Percentiles rank a stretch among this genome's conserved stretches.
phyloP scores from a whole-genome alignment of 2,329 filamentous ascomycete genomes.

The Apiospora aurea region DNA sequence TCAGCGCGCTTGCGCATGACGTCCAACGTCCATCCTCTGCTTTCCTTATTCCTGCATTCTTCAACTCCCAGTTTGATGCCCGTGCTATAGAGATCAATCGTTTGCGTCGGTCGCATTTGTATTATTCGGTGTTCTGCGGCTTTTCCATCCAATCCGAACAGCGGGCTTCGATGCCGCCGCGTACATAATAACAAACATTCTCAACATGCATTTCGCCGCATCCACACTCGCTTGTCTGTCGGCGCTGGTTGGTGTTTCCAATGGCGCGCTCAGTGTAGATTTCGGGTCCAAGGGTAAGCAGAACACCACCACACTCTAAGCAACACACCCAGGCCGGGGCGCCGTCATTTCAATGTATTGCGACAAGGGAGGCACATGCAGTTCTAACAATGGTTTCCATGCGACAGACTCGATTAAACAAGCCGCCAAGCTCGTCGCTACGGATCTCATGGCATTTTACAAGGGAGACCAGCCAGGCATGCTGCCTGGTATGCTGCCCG shows the following conservation, averaged over 20 bases:
- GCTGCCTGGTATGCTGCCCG: conserved; percentile 58
- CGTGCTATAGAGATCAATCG: not conserved
- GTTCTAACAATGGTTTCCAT: conserved; percentile 1
- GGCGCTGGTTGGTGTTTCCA: conserved; percentile 6
- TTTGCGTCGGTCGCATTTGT: conserved; percentile 1
- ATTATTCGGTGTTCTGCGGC: not conserved
- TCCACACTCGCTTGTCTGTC: conserved; percentile 18
- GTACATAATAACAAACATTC: conserved; percentile 1
- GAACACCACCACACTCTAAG: not conserved
- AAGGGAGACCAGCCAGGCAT: conserved; percentile 60
- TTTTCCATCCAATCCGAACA: not conserved
- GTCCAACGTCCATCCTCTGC: not conserved
- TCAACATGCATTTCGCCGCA: conserved; percentile 16
- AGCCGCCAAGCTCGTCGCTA: conserved; percentile 55
- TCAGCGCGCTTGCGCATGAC: conserved; percentile 20
- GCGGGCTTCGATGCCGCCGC: conserved; percentile 8
- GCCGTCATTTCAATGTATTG: too few relatives aligned
- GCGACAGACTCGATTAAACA: conserved; percentile 53
- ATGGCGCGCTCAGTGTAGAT: conserved; percentile 12
- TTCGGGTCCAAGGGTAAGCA: conserved; percentile 12
- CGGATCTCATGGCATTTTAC: conserved; percentile 60
- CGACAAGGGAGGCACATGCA: not conserved
- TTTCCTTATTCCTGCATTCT: conserved; percentile 7
- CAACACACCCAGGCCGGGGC: not conserved
- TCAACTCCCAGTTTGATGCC: not conserved